Evolutionary conservation across 2,329 filamentous ascomycete genomes (phyloP).

Genomic region (Sporothrix phasma): DNA sequence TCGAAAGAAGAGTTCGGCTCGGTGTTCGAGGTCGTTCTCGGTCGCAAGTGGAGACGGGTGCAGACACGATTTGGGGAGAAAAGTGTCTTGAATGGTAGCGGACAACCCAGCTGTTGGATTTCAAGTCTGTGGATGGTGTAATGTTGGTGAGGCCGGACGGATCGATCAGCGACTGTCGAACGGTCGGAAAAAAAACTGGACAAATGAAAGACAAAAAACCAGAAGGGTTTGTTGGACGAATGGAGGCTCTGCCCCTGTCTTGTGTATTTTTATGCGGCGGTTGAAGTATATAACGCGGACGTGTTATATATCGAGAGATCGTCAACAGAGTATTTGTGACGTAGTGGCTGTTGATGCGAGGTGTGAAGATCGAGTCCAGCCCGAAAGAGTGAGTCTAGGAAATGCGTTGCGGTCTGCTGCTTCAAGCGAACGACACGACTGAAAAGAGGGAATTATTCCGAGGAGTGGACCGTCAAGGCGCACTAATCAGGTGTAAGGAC

Average conservation of each 20-base stretch:
- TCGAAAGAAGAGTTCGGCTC: background rate
- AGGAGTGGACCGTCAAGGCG: conserved; percentile 22
- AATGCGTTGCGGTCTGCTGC: conserved; percentile 19
- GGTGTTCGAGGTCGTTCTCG: background rate
- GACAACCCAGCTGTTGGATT: conserved; percentile 17
- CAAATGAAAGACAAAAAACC: background rate
- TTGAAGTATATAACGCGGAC: conserved; percentile 1
- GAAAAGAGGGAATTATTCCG: conserved; percentile 10
- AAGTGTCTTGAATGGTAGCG: conserved; percentile 5
- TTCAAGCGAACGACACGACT: conserved; percentile 23
- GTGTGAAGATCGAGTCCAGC: conserved; percentile 25
- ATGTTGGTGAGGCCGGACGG: background rate
- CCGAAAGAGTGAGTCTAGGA: conserved; percentile 20
- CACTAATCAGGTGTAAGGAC: conserved; percentile 16
- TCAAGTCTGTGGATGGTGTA: background rate
- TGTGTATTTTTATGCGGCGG: background rate
- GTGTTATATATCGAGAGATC: conserved; percentile 3
- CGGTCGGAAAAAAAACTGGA: background rate
- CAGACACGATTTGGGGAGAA: background rate
- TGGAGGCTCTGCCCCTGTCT: conserved; percentile 20
- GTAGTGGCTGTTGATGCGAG: background rate
- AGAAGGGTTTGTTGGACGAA: background rate
- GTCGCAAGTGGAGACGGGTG: conserved; percentile 3
- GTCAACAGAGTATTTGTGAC: background rate
- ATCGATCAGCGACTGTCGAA: conserved; percentile 13